A percentile compares a stretch with the other conserved stretches of the same genome.
These are phyloP conservation scores for Pythium dissotocum DNA, from an alignment of 352 stramenopile genomes.

Conservation along the genomic window DNA sequence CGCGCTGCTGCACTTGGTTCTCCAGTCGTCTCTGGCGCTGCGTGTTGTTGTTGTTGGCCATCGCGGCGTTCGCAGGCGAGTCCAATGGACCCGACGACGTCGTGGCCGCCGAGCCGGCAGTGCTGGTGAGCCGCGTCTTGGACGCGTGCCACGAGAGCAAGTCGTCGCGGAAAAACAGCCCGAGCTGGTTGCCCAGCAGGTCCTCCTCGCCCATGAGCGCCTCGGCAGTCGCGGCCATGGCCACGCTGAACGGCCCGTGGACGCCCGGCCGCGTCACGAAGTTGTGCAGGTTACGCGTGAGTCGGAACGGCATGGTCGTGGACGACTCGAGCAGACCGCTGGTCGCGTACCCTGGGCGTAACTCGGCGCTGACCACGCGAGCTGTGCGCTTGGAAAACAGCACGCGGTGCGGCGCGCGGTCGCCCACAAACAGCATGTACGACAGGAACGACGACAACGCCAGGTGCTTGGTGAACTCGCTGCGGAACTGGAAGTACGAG, in stretches of 20 bases:
- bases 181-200: slow-evolving; percentile 85
- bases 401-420: slow-evolving; percentile 82
- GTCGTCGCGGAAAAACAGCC: slow-evolving; percentile 88
- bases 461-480: slow-evolving; percentile 85
- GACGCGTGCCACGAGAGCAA: slow-evolving; percentile 87
- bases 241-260: slow-evolving; percentile 83
- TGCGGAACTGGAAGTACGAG: slow-evolving; percentile 86
- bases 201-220: slow-evolving; percentile 83
- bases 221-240: slow-evolving; percentile 80
- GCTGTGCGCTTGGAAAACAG: slow-evolving; percentile 81
- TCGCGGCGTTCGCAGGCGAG: slow-evolving; percentile 13
- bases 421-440: slow-evolving; percentile 83
- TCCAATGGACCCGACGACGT: slow-evolving; percentile 29
- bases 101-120: slow-evolving; percentile 17
- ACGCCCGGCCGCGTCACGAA: slow-evolving; percentile 86
- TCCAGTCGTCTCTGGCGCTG: slow-evolving; percentile 64
- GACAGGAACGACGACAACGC: slow-evolving; percentile 85
- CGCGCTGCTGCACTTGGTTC: slow-evolving; percentile 78
- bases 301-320: slow-evolving; percentile 86
- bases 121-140: slow-evolving; percentile 63
- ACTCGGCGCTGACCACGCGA: slow-evolving; percentile 80
- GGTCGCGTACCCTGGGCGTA: slow-evolving; percentile 82
- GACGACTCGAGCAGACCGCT: slow-evolving; percentile 79
- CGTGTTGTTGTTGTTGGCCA: slow-evolving; percentile 15
- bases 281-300: slow-evolving; percentile 88